These are phyloP conservation scores for Wickerhamomyces strasburgensis DNA, from an alignment of 805 yeast genomes.

Conservation along the genomic window DNA sequence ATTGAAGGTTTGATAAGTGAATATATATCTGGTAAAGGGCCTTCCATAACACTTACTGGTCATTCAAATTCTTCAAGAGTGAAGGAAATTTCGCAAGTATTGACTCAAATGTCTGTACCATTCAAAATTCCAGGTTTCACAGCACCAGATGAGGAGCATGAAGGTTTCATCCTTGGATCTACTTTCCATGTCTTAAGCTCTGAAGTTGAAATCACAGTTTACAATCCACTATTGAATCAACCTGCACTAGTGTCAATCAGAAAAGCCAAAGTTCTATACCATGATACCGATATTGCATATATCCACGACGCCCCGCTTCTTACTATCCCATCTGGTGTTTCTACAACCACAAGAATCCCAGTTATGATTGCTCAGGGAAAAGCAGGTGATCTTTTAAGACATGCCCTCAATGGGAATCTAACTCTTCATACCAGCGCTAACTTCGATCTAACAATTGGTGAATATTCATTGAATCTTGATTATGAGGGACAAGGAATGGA, in stretches of 20 bases:
- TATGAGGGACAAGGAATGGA: conserved; percentile 42
- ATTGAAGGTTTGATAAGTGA: conserved; percentile 34
- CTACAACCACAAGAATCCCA: conserved; percentile 45
- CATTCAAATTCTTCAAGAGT: conserved; percentile 21
- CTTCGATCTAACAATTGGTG: conserved; percentile 35
- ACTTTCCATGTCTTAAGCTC: conserved; percentile 52
- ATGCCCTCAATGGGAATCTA: conserved; percentile 47
- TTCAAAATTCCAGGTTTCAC: conserved; percentile 26
- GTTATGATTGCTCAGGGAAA: conserved; percentile 39
- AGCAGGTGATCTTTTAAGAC: conserved; percentile 44
- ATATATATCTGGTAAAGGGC: conserved; percentile 34
- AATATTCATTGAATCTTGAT: conserved; percentile 36
- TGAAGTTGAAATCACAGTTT: conserved; percentile 48
- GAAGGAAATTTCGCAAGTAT: conserved; percentile 24
- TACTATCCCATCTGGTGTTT: conserved; percentile 47
- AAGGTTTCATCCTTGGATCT: conserved; percentile 42
- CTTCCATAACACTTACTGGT: conserved; percentile 28
- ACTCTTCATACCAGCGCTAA: conserved; percentile 42
- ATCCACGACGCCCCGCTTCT: conserved; percentile 37
- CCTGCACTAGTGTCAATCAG: conserved; percentile 37
- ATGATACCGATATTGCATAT: conserved; percentile 43
- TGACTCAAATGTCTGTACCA: conserved; percentile 23
- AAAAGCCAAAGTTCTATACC: conserved; percentile 44
- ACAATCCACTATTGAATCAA: conserved; percentile 49
- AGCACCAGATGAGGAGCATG: conserved; percentile 8